These are phyloP conservation scores for Pestalotiopsis sp. DNA, from an alignment of 2,329 filamentous ascomycete species.

Conservation along the genomic window DNA sequence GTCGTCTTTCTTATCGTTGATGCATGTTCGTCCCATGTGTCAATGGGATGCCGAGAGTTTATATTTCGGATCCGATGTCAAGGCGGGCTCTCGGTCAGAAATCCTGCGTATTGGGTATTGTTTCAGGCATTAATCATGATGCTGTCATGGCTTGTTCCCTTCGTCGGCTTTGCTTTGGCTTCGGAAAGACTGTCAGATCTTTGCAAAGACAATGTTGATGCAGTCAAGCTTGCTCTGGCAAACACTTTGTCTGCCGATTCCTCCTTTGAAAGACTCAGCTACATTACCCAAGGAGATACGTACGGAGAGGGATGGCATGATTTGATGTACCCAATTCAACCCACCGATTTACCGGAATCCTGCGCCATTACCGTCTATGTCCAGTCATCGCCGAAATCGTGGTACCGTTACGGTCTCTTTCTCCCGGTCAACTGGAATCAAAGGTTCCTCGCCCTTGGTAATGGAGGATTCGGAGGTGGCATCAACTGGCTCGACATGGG, in stretches of 20 bases:
- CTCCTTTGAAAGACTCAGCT: constrained; percentile 29
- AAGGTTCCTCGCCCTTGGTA: constrained; percentile 39
- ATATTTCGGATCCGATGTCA: neutral
- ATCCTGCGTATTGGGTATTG: neutral
- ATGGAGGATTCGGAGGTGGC: constrained; percentile 40
- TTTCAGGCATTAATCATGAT: too few species aligned
- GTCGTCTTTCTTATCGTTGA: neutral
- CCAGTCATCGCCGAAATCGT: constrained; percentile 30
- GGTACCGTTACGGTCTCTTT: constrained; percentile 41
- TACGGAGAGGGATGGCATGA: constrained; percentile 39
- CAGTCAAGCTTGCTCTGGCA: constrained; percentile 24
- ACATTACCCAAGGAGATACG: constrained; percentile 31
- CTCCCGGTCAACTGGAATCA: constrained; percentile 39
- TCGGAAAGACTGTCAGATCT: neutral
- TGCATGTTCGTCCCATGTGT: neutral
- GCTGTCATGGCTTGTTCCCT: too few species aligned
- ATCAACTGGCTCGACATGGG: constrained; percentile 39
- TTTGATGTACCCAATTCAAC: constrained; percentile 35
- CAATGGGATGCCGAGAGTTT: neutral
- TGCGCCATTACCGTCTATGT: constrained; percentile 41
- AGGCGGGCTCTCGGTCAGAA: neutral
- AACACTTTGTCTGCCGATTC: constrained; percentile 22
- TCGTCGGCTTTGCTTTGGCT: neutral
- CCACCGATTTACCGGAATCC: constrained; percentile 39
- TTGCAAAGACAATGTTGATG: constrained; percentile 18